Base-by-base conservation (phyloP, 805 yeast genomes). In the Suhomyces vadensis region DNA sequence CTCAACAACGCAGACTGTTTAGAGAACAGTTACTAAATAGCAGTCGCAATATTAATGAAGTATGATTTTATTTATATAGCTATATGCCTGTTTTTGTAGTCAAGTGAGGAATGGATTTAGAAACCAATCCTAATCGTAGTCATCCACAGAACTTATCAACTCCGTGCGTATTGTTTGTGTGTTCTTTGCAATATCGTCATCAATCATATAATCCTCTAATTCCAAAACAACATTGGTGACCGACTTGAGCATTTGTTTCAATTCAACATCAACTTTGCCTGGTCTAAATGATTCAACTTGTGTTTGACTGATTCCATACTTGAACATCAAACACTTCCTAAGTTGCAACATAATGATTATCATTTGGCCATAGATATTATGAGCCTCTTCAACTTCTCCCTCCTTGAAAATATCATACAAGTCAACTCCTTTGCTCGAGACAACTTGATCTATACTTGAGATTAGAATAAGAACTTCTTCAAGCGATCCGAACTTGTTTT, bases 381-480 rank as follows among this genome's bases (percentile, higher is more conserved):
- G 37, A 9, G 38, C 13, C 14, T 52, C 51, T 16, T 44, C 41
- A 38, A 47, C 41, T 43, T 60, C 44, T 37, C 50, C 23, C n/a
- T 26, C 22, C 10, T 17, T 14, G 24, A 16, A 11, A 26, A 26
- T 27, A 45, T 62, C 59, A 5, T 58, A 42, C 9, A 77, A 47
- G 20, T 69, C 68, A 16, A 65, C 51, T 2, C 78, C 81, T 33
- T 73, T 73, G 3, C 65, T 60, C 1, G 73, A 54, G 1, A 78
- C 52, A 0, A 71, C 46, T 35, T 68, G 57, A 43, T 81, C 81
- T 26, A 82, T 54, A 1, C 66, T 72, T 36, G 64, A 58, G 3
- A 79, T 53, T 1, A 82, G 23, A 0, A 65, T 46, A 37, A 75
- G 70, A 0, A 79, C 73, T 41, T 84, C 88, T 43, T 83, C 87